phyloP scores from a whole-genome alignment of 305 asterid species.

The Solanum hybrid region DNA sequence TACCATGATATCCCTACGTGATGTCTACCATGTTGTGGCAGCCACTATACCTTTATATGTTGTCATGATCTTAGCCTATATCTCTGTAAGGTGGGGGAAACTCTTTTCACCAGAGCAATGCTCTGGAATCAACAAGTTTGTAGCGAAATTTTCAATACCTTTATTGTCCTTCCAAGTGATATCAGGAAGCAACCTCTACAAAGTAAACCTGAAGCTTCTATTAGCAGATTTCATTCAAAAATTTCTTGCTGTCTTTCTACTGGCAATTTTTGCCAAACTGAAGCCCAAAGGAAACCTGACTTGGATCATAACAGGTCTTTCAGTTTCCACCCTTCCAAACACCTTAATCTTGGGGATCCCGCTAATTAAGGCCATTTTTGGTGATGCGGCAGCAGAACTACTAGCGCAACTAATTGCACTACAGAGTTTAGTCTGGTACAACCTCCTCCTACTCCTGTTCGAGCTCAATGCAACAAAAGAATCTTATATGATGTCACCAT shows the following conservation, averaged over 20 bases:
- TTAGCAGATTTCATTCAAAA: conserved; percentile 68
- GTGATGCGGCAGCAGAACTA: conserved; percentile 45
- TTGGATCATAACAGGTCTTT: conserved; percentile 78
- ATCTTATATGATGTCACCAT: conserved; percentile 22
- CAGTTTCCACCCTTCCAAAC: conserved; percentile 76
- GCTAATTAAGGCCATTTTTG: conserved; percentile 68
- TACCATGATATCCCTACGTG: conserved; percentile 49
- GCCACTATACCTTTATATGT: conserved; percentile 69
- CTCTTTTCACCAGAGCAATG: conserved; percentile 76
- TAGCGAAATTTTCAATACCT: conserved; percentile 77
- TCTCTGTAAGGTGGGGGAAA: conserved; percentile 62
- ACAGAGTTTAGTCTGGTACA: conserved; percentile 89
- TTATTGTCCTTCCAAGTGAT: conserved; percentile 71
- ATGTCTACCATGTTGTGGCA: conserved; percentile 46
- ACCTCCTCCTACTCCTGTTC: conserved; percentile 60
- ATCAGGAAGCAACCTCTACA: conserved; percentile 62
- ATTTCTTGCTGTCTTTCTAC: conserved; percentile 35
- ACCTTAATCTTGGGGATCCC: conserved; percentile 81
- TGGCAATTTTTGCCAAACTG: conserved; percentile 35
- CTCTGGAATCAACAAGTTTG: conserved; percentile 81
- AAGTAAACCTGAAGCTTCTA: conserved; percentile 64
- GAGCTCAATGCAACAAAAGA: conserved; percentile 56
- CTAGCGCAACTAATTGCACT: conserved; percentile 68
- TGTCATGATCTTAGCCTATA: conserved; percentile 57
- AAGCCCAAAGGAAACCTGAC: conserved; percentile 44